Percentiles rank a stretch among this genome's conserved stretches.
These are phyloP conservation scores for Guyanaporus albipodus DNA, from an alignment of 768 basidiomycete species.

Conservation along the genomic window DNA sequence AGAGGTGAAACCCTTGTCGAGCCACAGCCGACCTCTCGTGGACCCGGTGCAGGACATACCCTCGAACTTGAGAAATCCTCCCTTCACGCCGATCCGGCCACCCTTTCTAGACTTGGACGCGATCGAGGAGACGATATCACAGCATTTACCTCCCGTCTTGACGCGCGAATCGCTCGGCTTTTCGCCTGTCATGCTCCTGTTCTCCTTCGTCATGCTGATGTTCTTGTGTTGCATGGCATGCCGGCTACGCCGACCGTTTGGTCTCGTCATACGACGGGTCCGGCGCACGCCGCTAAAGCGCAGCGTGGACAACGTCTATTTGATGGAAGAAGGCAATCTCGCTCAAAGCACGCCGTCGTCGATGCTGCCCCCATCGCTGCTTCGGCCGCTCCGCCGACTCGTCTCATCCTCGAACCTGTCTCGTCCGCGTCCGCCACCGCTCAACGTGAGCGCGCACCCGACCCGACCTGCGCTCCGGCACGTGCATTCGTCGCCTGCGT, in stretches of 20 bases:
- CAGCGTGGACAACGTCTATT: conserved; percentile 24
- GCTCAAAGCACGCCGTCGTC: conserved; percentile 14
- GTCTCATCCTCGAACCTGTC: conserved; percentile 17
- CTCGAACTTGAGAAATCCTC: conserved; percentile 41
- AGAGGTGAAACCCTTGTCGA: conserved; percentile 56
- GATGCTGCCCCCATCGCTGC: conserved; percentile 21
- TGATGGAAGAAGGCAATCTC: conserved; percentile 46
- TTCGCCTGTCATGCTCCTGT: conserved; percentile 59
- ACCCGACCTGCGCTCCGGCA: conserved; percentile 18
- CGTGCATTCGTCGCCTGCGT: conserved; percentile 18
- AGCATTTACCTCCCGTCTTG: conserved; percentile 63
- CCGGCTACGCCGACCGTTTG: conserved; percentile 57
- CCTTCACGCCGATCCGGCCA: conserved; percentile 62
- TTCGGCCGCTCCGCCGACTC: conserved; percentile 29
- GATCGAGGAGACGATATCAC: conserved; percentile 59
- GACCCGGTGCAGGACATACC: conserved; percentile 72
- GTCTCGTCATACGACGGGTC: conserved; percentile 40
- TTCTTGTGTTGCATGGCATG: conserved; percentile 43
- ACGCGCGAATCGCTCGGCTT: conserved; percentile 67
- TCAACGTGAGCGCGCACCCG: conserved; percentile 9
- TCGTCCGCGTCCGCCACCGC: conserved; percentile 23
- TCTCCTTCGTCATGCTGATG: conserved; percentile 46
- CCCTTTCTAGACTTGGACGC: conserved; percentile 55
- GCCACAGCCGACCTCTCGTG: conserved; percentile 51
- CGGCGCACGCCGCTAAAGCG: conserved; percentile 41